Conservation (phyloP, 2,329 filamentous ascomycete genomes). For the Cryphonectria radicalis region DNA sequence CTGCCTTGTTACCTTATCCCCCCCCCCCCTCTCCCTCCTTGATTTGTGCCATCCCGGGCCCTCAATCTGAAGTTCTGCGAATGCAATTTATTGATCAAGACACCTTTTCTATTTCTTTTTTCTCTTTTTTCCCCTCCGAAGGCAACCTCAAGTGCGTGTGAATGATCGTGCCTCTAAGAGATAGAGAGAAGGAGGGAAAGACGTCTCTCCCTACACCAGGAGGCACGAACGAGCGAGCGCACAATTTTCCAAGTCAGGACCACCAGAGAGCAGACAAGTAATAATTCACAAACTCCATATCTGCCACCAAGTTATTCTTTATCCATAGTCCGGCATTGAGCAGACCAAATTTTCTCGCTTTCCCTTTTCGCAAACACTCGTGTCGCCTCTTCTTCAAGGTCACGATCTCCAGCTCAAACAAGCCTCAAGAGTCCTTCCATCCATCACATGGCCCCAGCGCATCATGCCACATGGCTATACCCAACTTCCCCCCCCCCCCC, state of each 20-base stretch:
- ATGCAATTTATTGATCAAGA: slow-evolving; percentile 13
- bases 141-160: too few relatives aligned
- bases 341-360: neutral
- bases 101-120: neutral
- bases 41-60: neutral
- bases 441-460: too few relatives aligned
- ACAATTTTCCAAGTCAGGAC: neutral
- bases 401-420: neutral
- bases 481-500: too few relatives aligned
- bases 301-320: neutral
- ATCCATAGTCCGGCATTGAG: neutral
- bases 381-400: neutral
- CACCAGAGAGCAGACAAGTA: neutral
- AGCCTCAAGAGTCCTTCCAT: too few relatives aligned
- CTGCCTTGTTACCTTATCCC: neutral
- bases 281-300: neutral
- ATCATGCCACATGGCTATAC: too few relatives aligned
- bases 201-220: neutral
- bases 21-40: neutral
- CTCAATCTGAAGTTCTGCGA: slow-evolving; percentile 14
- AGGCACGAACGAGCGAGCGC: neutral
- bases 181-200: too few relatives aligned
- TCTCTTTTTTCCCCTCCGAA: neutral
- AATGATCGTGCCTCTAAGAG: neutral
- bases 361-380: neutral